Percentiles rank a stretch among this genome's conserved stretches.
Evolutionary conservation across 257 asterid genomes (phyloP).

Genomic region (Solanum medicagineum): DNA sequence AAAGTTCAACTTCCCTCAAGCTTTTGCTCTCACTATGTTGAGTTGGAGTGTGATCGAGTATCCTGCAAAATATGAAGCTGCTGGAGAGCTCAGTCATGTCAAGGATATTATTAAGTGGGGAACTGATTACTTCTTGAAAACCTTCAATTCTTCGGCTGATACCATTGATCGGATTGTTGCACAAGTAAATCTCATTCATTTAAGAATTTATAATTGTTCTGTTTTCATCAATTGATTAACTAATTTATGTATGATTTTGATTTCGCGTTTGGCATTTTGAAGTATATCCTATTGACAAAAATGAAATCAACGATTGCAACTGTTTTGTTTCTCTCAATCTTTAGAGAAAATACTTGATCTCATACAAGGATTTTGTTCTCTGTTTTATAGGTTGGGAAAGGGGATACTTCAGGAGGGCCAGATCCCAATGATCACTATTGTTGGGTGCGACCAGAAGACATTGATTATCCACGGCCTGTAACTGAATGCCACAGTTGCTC

Average conservation of each 20-base stretch:
- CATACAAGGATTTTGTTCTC: not conserved
- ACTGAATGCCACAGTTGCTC: constrained; percentile 62
- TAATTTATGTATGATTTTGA: not conserved
- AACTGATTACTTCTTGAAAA: constrained; percentile 83
- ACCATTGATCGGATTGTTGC: constrained; percentile 47
- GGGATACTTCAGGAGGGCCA: constrained; percentile 66
- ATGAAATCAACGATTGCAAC: not conserved
- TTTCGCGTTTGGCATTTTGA: not conserved
- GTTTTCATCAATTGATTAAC: not conserved
- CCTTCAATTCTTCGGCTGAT: constrained; percentile 86
- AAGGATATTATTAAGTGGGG: constrained; percentile 94
- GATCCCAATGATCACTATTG: constrained; percentile 76
- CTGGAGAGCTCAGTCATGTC: constrained; percentile 84
- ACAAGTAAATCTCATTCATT: constrained; percentile 36
- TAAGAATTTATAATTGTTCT: not conserved
- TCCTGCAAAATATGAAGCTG: constrained; percentile 72
- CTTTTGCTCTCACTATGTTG: constrained; percentile 90
- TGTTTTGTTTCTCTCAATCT: not conserved
- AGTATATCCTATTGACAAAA: not conserved
- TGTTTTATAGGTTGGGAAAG: constrained; percentile 62
- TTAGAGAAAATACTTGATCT: not conserved
- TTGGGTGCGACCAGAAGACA: constrained; percentile 96
- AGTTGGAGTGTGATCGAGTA: constrained; percentile 98
- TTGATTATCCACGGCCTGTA: constrained; percentile 68
- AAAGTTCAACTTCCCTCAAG: constrained; percentile 72